A percentile compares a stretch with the other conserved stretches of the same genome.
Evolutionary conservation across 257 asterid species (phyloP).

Genomic region (Thymus quinquecostatus): DNA sequence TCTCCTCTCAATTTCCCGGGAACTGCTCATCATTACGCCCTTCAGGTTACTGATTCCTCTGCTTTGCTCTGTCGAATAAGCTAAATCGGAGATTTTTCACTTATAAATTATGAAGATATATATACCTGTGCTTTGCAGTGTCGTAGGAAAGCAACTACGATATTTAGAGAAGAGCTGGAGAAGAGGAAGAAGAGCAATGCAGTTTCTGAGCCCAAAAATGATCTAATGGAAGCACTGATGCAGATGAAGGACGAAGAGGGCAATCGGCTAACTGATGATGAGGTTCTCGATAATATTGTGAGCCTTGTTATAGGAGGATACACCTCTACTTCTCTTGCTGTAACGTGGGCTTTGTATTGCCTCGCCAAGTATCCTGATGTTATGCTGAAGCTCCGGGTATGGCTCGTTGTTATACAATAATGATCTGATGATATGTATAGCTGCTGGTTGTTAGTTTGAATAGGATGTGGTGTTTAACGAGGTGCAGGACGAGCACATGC

Average conservation of each 20-base stretch:
- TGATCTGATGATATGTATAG: not conserved
- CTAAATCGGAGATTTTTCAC: too few relatives aligned
- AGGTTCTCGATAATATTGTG: slow-evolving; percentile 54
- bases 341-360: slow-evolving; percentile 53
- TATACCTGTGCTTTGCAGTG: slow-evolving; percentile 38
- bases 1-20: slow-evolving; percentile 58
- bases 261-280: slow-evolving; percentile 35
- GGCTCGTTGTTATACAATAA: not conserved
- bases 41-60: slow-evolving; percentile 38
- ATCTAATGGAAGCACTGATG: slow-evolving; percentile 53
- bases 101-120: not conserved
- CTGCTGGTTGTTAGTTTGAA: not conserved
- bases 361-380: slow-evolving; percentile 50
- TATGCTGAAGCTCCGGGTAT: slow-evolving; percentile 30
- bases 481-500: slow-evolving; percentile 54
- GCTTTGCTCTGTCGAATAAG: not conserved
- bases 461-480: not conserved
- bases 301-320: slow-evolving; percentile 48
- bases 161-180: slow-evolving; percentile 58
- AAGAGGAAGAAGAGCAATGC: slow-evolving; percentile 35
- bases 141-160: slow-evolving; percentile 44
- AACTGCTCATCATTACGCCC: slow-evolving; percentile 43
- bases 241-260: slow-evolving; percentile 45
- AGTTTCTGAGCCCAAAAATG: slow-evolving; percentile 22
- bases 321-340: slow-evolving; percentile 42